A percentile compares a stretch with the other conserved stretches of the same genome.
Conservation (phyloP, 805 yeast genomes). For the Jamesozyma hellenica region DNA sequence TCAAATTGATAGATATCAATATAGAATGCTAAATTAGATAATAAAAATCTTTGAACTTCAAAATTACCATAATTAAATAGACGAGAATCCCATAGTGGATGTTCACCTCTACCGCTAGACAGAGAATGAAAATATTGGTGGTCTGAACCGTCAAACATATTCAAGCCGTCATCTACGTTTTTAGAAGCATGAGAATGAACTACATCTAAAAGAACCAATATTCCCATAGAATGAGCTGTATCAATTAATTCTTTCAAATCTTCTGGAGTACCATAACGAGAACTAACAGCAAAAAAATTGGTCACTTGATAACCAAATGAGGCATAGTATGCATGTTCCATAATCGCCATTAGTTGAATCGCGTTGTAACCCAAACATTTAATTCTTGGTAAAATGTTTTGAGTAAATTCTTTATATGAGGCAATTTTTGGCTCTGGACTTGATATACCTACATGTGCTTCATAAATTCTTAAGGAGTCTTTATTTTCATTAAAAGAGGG, state of each 20-base stretch:
- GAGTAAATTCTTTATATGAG: conserved; percentile 74
- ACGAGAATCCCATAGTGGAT: conserved; percentile 93
- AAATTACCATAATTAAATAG: conserved; percentile 84
- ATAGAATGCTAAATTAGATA: conserved; percentile 76
- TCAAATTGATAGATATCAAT: conserved; percentile 79
- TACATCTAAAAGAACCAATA: conserved; percentile 77
- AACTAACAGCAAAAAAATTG: conserved; percentile 79
- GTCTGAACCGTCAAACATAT: conserved; percentile 90
- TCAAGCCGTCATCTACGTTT: conserved; percentile 87
- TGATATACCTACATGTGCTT: conserved; percentile 93
- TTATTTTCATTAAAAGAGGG: conserved; percentile 42
- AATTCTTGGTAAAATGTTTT: conserved; percentile 72
- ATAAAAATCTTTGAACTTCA: conserved; percentile 79
- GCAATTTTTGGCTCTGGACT: conserved; percentile 83
- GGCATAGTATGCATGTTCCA: conserved; percentile 98
- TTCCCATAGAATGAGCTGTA: conserved; percentile 81
- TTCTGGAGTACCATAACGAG: conserved; percentile 92
- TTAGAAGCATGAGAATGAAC: conserved; percentile 96
- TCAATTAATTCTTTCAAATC: conserved; percentile 85
- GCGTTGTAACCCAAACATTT: conserved; percentile 82
- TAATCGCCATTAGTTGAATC: conserved; percentile 91
- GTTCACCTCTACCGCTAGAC: conserved; percentile 73
- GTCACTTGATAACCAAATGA: conserved; percentile 97
- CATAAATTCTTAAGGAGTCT: conserved; percentile 64
- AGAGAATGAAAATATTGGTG: conserved; percentile 81